Evolutionary conservation across 1,284 basidiomycete genomes (phyloP).

Genomic region (Ceratobasidium sp.): DNA sequence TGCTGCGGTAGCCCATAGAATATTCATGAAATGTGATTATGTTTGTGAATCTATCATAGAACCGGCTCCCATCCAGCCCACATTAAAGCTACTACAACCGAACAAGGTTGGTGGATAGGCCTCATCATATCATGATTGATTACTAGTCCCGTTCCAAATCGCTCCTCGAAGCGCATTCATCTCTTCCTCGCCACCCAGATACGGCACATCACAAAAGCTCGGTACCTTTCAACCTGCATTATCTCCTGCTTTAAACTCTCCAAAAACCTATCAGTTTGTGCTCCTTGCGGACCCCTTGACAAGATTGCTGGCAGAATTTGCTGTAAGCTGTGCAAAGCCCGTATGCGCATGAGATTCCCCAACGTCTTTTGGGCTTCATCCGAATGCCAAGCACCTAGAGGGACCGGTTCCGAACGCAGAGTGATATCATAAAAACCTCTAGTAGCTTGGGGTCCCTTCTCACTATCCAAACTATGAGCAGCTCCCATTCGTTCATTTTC

Average conservation of each 20-base stretch:
- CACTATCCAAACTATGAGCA: not conserved
- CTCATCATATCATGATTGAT: too few species aligned
- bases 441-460: not conserved
- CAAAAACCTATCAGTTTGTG: not conserved
- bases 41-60: too few species aligned
- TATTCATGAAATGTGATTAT: too few species aligned
- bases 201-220: not conserved
- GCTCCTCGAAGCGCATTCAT: not conserved
- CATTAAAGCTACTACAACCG: too few species aligned
- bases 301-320: not conserved
- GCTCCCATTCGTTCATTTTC: not conserved
- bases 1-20: too few species aligned
- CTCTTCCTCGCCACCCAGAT: not conserved
- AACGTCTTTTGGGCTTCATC: not conserved
- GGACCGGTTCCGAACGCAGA: not conserved
- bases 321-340: not conserved
- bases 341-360: not conserved
- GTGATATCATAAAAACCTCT: not conserved
- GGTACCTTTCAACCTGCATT: not conserved
- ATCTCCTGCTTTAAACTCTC: not conserved
- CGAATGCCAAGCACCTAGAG: not conserved
- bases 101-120: too few species aligned
- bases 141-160: too few species aligned
- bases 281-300: not conserved
- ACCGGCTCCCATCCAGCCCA: too few species aligned